These are phyloP conservation scores for Aureoboletus auriporus DNA, from an alignment of 768 basidiomycete species.

Conservation along the genomic window DNA sequence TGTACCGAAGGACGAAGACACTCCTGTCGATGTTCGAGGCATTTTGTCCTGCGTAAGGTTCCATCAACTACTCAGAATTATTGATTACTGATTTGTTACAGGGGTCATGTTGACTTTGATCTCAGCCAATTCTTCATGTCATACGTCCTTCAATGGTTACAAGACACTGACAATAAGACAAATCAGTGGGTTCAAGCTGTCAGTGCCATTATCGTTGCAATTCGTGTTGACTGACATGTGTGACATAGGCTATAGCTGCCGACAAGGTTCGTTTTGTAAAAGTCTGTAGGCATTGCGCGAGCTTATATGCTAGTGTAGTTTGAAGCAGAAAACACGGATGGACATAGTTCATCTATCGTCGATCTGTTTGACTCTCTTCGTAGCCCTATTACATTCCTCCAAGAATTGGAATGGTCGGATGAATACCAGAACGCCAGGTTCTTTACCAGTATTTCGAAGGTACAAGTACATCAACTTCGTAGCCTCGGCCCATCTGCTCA, in stretches of 20 bases:
- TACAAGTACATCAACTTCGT: constrained; percentile 24
- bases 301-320: constrained; percentile 43
- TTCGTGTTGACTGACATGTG: constrained; percentile 6
- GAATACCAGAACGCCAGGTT: constrained; percentile 86
- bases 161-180: constrained; percentile 87
- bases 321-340: constrained; percentile 71
- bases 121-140: constrained; percentile 78
- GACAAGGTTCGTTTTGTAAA: constrained; percentile 57
- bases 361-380: constrained; percentile 94
- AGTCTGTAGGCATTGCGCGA: background rate
- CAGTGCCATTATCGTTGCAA: constrained; percentile 31
- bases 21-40: constrained; percentile 77
- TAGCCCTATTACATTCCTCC: constrained; percentile 83
- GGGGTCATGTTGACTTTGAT: constrained; percentile 61
- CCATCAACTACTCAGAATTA: background rate
- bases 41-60: constrained; percentile 71
- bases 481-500: background rate
- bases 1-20: constrained; percentile 76
- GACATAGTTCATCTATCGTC: constrained; percentile 94
- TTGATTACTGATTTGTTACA: constrained; percentile 23
- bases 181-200: constrained; percentile 92
- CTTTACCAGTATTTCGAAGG: constrained; percentile 86
- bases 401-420: constrained; percentile 91
- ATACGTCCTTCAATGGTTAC: constrained; percentile 84
- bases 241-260: constrained; percentile 65